phyloP scores from a whole-genome alignment of 139 green algal genomes.

The Picochlorum sp. region DNA sequence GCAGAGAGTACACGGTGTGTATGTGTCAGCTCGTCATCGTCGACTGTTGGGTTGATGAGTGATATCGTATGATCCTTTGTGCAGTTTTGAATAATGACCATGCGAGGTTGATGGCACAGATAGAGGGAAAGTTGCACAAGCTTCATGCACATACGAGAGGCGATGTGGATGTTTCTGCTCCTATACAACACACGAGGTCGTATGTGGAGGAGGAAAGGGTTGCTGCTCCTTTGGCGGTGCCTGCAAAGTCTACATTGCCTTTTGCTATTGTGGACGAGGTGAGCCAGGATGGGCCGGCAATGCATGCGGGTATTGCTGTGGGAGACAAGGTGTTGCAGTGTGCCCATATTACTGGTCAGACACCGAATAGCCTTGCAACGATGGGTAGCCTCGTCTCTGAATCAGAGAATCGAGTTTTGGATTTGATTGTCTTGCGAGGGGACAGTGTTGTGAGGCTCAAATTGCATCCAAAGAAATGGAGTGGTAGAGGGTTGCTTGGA shows the following conservation, averaged over 20 bases:
- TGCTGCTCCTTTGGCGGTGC: background rate
- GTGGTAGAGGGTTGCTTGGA: constrained; percentile 61
- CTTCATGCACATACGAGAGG: constrained; percentile 40
- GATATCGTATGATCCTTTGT: background rate
- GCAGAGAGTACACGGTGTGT: constrained; percentile 41
- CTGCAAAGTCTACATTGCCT: constrained; percentile 13
- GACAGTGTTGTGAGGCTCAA: constrained; percentile 31
- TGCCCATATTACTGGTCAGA: constrained; percentile 25
- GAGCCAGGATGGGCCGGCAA: constrained; percentile 45
- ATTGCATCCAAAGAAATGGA: constrained; percentile 55
- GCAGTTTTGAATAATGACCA: constrained; percentile 73
- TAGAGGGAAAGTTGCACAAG: constrained; percentile 51
- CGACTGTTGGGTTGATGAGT: too few relatives aligned
- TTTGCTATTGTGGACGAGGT: constrained; percentile 80
- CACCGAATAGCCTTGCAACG: constrained; percentile 14
- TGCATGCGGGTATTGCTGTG: constrained; percentile 48
- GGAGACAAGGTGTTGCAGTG: constrained; percentile 55
- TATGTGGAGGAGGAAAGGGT: background rate
- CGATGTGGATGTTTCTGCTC: constrained; percentile 8
- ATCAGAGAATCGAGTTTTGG: constrained; percentile 35
- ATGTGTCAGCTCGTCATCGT: constrained; percentile 12
- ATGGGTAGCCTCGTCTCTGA: constrained; percentile 31
- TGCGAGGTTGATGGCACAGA: constrained; percentile 46
- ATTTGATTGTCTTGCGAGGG: constrained; percentile 45
- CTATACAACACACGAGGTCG: background rate